Evolutionary conservation across 257 asterid genomes (phyloP), one percentile per base, ranked within the genome.

Genomic region (Solanum neorickii): DNA sequence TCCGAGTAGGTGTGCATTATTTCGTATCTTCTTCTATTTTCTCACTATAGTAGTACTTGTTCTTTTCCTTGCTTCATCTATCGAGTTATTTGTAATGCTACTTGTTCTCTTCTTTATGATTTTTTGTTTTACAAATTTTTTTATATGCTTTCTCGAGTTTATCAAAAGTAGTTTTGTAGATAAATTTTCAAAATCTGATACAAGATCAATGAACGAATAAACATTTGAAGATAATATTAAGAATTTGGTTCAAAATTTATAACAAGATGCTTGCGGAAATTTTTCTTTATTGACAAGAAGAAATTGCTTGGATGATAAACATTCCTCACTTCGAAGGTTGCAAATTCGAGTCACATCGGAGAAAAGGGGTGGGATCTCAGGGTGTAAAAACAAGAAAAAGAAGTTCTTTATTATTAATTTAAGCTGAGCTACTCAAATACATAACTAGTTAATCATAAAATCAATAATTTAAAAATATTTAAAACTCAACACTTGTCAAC

Each of bases 271-370:
- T 56, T 7, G 65, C 5, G 8, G 1, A 56, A 56, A 25, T 56
- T 56, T 56, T 37, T 37, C 7, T 37, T 37, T 37, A 5, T 37
- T 5, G 7, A 37, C 1, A 1, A 37, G 7, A 37, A 6, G 2
- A 1, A 37, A 1, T 37, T 37, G 7, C 7, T 37, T 1, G 7
- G 1, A 37, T 37, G 1, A 1, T 6, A 37, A 37, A 1, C 1
- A 37, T 6, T 0, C 0, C 6, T 35, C 39, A 35, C 39, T 35
- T 35, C 6, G 1, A 35, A 35, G 5, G 1, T 35, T 35, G 39
- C 0, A 1, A 35, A 1, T 35, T 35, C 7, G 39, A 35, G 1
- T 5, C 7, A 35, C 37, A 1, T 1, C 1, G 1, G 7, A 35
- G 39, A 37, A 37, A 37, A 37, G 0, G 39, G 39, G 7, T 5